Conservation (phyloP, 257 asterid species). For the Anisodus tanguticus region DNA sequence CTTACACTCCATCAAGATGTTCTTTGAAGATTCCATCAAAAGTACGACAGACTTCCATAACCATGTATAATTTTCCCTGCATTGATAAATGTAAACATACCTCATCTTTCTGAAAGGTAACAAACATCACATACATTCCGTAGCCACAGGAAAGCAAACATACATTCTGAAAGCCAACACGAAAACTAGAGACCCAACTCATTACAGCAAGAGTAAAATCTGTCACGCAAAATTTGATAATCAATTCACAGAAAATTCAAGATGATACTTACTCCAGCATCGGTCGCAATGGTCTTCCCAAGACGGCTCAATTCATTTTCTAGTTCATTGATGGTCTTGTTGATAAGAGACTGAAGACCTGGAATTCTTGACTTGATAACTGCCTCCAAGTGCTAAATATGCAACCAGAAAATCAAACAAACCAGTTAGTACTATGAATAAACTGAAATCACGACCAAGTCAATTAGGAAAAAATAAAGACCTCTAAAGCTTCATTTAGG, state of each 20-base stretch:
- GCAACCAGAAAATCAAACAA: conserved; percentile 22
- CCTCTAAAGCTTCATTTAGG: conserved; percentile 1
- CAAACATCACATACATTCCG: conserved; percentile 13
- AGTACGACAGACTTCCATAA: conserved; percentile 91
- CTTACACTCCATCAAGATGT: conserved; percentile 97
- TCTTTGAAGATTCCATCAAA: conserved; percentile 96
- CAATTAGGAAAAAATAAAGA: not conserved
- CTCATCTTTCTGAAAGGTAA: not conserved
- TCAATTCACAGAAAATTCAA: conserved; percentile 26
- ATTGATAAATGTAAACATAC: conserved; percentile 34
- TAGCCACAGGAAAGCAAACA: conserved; percentile 25
- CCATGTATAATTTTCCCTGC: conserved; percentile 98
- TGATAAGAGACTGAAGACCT: conserved; percentile 96
- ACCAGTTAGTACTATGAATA: not conserved
- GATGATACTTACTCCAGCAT: conserved; percentile 82
- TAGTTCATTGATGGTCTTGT: conserved; percentile 83
- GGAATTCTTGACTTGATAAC: conserved; percentile 99
- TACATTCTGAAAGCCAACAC: not conserved
- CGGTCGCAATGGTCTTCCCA: conserved; percentile 95
- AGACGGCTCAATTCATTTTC: conserved; percentile 90
- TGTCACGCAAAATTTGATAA: not conserved
- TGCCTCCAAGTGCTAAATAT: conserved; percentile 88
- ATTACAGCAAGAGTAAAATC: not conserved
- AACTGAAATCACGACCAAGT: not conserved
- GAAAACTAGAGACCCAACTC: not conserved